These are phyloP conservation scores for Biancaea sappan DNA, from an alignment of 306 rosid species.

Conservation along the genomic window DNA sequence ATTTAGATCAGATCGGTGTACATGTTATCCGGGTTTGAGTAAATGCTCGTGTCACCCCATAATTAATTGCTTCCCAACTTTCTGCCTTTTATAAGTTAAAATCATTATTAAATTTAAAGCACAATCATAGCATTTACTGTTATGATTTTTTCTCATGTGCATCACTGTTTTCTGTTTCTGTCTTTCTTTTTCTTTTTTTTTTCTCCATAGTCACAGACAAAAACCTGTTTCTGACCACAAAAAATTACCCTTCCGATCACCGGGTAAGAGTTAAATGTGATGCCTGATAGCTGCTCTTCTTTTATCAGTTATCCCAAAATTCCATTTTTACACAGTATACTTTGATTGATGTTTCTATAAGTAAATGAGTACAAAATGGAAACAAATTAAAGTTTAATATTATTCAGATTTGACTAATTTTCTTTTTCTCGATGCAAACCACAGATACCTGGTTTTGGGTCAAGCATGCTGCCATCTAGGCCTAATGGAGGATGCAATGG, in stretches of 20 bases:
- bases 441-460: conserved; percentile 83
- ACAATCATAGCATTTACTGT: not conserved
- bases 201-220: not conserved
- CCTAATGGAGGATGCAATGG: conserved; percentile 96
- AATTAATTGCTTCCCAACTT: conserved; percentile 27
- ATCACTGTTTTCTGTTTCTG: not conserved
- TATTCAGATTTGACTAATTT: not conserved
- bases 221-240: not conserved
- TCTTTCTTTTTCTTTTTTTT: not conserved
- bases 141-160: not conserved
- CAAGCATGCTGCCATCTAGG: conserved; percentile 94
- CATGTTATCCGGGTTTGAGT: conserved; percentile 40
- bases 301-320: not conserved
- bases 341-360: not conserved
- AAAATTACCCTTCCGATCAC: not conserved
- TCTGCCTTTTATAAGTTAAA: not conserved
- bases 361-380: not conserved
- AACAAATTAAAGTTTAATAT: not conserved
- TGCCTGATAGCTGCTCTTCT: not conserved
- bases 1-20: conserved; percentile 43
- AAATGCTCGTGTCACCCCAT: conserved; percentile 56
- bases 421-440: not conserved
- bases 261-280: not conserved
- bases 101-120: not conserved
- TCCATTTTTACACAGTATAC: not conserved